phyloP scores from a whole-genome alignment of 805 yeast species.

The Saccharomyces eubayanus region DNA sequence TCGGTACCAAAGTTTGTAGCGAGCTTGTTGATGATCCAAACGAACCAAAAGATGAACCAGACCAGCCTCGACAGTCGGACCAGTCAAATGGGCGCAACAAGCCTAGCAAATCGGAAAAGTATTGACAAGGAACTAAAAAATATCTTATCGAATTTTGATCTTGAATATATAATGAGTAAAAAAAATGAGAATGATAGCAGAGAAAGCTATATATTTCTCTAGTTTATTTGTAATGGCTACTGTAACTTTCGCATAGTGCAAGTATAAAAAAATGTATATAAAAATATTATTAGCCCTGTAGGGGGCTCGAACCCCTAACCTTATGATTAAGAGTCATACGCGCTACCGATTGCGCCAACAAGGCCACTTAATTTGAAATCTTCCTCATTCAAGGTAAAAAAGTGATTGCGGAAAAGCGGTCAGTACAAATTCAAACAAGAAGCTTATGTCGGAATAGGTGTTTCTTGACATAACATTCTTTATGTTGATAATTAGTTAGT shows the following conservation, averaged over 20 bases:
- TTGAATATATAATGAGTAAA: background rate
- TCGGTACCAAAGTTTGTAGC: constrained; percentile 23
- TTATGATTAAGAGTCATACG: constrained; percentile 15
- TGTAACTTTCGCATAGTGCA: too few species aligned
- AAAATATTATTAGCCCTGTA: constrained; percentile 8
- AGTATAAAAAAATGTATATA: background rate
- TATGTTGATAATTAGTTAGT: too few species aligned
- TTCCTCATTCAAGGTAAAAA: too few species aligned
- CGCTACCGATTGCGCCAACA: constrained; percentile 17
- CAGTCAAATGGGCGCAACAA: background rate
- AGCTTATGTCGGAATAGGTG: too few species aligned
- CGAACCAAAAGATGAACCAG: background rate
- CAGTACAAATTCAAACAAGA: background rate
- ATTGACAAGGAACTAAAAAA: too few species aligned
- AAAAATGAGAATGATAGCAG: background rate
- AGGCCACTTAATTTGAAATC: background rate
- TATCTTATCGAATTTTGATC: background rate
- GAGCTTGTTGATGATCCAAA: constrained; percentile 4
- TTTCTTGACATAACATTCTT: too few species aligned
- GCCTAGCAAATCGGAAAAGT: background rate
- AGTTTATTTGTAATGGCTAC: too few species aligned
- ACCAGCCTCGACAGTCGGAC: background rate
- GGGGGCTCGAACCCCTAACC: constrained; percentile 15
- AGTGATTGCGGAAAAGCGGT: too few species aligned
- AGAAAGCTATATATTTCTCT: background rate